Conservation (phyloP, 495 filamentous ascomycete genomes). For the Penicillium alfredii region DNA sequence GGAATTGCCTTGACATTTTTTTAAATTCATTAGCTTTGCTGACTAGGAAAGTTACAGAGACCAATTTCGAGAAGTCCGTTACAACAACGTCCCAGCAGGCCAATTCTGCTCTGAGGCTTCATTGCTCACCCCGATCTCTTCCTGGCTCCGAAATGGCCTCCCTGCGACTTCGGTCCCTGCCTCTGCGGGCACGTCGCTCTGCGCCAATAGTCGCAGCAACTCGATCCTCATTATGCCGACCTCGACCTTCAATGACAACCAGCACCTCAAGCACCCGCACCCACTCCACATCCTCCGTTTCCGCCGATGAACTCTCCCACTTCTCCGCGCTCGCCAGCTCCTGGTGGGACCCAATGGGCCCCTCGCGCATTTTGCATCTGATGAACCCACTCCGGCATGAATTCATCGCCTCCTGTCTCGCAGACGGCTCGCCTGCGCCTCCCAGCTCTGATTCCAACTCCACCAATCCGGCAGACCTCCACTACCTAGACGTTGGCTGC, state of each 20-base stretch:
- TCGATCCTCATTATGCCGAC: conserved; percentile 6
- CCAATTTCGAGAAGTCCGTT: too few species aligned
- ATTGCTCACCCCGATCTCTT: not conserved
- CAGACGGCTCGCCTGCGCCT: conserved; percentile 28
- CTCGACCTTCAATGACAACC: not conserved
- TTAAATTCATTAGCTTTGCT: too few species aligned
- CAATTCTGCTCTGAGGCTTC: too few species aligned
- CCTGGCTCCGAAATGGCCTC: conserved; percentile 14
- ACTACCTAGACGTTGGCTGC: conserved; percentile 90
- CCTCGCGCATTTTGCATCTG: conserved; percentile 85
- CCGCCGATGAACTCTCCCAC: conserved; percentile 81
- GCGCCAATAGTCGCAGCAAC: conserved; percentile 6
- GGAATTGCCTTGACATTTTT: too few species aligned
- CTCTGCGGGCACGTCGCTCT: conserved; percentile 10
- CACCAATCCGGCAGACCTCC: conserved; percentile 33
- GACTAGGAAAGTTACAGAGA: too few species aligned
- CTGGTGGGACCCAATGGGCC: conserved; percentile 97
- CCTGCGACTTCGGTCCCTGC: conserved; percentile 1
- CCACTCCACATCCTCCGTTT: conserved; percentile 62
- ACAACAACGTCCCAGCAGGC: too few species aligned
- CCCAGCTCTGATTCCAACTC: conserved; percentile 2
- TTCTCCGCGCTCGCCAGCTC: conserved; percentile 87
- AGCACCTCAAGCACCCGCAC: conserved; percentile 20
- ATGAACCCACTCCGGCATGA: conserved; percentile 97
- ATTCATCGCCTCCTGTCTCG: conserved; percentile 72